Evolutionary conservation across 495 filamentous ascomycete species (phyloP).

Genomic region (Margaritispora aquatica): DNA sequence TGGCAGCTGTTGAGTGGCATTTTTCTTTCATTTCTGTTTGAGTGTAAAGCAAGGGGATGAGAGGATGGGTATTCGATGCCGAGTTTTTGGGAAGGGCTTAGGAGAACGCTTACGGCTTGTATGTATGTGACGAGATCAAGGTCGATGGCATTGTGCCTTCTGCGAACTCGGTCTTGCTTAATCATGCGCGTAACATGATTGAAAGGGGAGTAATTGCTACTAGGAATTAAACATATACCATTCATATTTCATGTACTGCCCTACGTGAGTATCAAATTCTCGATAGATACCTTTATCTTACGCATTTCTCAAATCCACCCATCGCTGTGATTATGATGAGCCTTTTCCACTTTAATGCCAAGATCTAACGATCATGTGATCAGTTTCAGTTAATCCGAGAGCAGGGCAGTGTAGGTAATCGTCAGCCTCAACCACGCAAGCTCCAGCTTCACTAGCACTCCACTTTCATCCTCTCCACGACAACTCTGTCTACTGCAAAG

Average conservation of each 20-base stretch:
- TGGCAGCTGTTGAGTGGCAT: neutral
- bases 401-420: neutral
- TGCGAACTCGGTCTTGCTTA: conserved; percentile 4
- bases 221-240: neutral
- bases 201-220: neutral
- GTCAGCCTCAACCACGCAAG: neutral
- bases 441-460: neutral
- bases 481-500: neutral
- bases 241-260: too few species aligned
- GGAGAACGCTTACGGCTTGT: neutral
- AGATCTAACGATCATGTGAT: too few species aligned
- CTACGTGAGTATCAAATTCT: neutral
- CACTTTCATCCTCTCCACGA: neutral
- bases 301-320: too few species aligned
- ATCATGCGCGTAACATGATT: neutral
- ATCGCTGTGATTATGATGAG: too few species aligned
- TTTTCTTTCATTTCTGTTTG: conserved; percentile 11
- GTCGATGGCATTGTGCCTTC: conserved; percentile 10
- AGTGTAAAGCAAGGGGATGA: conserved; percentile 1
- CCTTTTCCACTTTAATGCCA: too few species aligned
- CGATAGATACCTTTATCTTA: neutral
- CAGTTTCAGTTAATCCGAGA: neutral
- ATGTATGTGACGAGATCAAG: conserved; percentile 16
- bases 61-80: neutral
- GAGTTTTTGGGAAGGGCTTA: neutral